Percentiles rank a stretch among this genome's conserved stretches.
These are phyloP conservation scores for Colletotrichum sp. DNA, from an alignment of 2,329 filamentous ascomycete species.

Conservation along the genomic window DNA sequence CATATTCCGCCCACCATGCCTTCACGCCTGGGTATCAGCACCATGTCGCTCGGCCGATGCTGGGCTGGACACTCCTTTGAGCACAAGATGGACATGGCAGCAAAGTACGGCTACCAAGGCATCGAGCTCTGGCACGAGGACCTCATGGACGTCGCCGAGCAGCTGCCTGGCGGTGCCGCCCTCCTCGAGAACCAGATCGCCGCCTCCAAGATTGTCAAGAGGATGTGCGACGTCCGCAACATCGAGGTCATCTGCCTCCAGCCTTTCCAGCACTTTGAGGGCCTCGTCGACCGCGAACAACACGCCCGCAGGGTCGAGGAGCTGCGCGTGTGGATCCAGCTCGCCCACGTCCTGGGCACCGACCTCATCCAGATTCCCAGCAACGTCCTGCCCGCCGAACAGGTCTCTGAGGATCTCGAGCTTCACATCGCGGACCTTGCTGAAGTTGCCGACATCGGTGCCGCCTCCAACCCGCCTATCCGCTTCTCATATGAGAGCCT, in stretches of 20 bases:
- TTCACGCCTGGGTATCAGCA: conserved; percentile 71
- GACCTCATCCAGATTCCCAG: conserved; percentile 79
- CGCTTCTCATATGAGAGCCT: conserved; percentile 78
- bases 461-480: conserved; percentile 58
- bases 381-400: conserved; percentile 63
- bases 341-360: conserved; percentile 69
- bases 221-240: conserved; percentile 59
- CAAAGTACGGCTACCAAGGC: conserved; percentile 67
- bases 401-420: conserved; percentile 51
- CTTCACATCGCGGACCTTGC: conserved; percentile 67
- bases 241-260: conserved; percentile 72
- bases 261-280: conserved; percentile 81
- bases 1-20: conserved; percentile 42
- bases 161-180: conserved; percentile 44
- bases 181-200: conserved; percentile 51
- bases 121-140: conserved; percentile 84
- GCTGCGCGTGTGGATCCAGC: conserved; percentile 71
- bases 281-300: conserved; percentile 65
- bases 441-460: conserved; percentile 71
- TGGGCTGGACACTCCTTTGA: conserved; percentile 70
- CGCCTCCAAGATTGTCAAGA: conserved; percentile 62
- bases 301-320: conserved; percentile 65
- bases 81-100: conserved; percentile 72
- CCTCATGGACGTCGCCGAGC: conserved; percentile 63
- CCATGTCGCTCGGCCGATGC: conserved; percentile 78